Base-by-base conservation (phyloP, 2,329 filamentous ascomycete species). In the Colletotrichum scovillei region DNA sequence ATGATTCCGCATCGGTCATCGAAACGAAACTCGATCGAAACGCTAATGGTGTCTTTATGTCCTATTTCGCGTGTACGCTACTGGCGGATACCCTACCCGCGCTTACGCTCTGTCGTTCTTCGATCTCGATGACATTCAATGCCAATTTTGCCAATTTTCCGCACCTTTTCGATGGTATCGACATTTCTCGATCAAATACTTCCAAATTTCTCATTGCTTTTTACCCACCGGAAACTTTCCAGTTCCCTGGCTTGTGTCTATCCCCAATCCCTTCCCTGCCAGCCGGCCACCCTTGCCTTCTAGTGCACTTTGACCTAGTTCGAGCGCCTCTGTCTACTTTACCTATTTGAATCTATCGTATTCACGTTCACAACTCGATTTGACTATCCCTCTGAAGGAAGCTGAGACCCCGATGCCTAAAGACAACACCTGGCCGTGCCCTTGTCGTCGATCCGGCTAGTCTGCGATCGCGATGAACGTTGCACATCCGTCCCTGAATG, bases 21-120 rank as follows among this genome's bases (percentile, higher is more conserved):
- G 70, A 70, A 70, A 60, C 35, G 67, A 73, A 62, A 64, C 67
- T 30, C 67, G 60, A 73, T 73, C 70, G 70, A 73, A 65, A 62
- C 67, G 70, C 55, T 38, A 58, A 26, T 14, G 16, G n/a, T 42
- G 30, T 42, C 14, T 11, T n/a, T 38, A n/a, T 11, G 26, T 11
- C 62, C 46, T 55, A 14, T 53, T 35, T 53, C 28, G 24, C 62
- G 42, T 24, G 42, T 16, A 24, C 52, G 22, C 30, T 16, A 56
- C 14, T 9, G 22, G n/a, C 16, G 32, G 63, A 7, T 52, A 52
- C 32, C 52, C 8, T 55, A 56, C 52, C 52, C 63, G 52, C 46
- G 58, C 30, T 60, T 16, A 14, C 35, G 32, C 58, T 12, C 22
- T n/a, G 24, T 35, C 63, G 11, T 52, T 56, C 16, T 62, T 30